These are phyloP conservation scores for Cyberlindnera bimundalis DNA, from an alignment of 805 yeast species.

Conservation along the genomic window DNA sequence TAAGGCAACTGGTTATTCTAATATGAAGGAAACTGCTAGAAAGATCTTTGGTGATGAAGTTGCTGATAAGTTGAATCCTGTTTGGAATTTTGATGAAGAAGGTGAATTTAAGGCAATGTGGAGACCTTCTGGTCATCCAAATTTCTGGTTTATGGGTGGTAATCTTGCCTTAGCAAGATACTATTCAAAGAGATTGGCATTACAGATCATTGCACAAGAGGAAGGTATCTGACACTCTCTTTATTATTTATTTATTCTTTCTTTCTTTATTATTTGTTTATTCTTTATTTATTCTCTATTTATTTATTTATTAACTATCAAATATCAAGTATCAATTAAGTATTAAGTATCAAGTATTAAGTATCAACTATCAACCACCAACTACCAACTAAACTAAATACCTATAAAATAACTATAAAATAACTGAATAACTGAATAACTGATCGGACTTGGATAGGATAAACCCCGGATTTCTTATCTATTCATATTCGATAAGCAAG, in stretches of 20 bases:
- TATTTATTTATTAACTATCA: background rate
- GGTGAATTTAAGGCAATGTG: constrained; percentile 40
- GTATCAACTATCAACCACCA: too few relatives aligned
- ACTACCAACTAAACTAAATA: too few relatives aligned
- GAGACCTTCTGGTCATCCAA: constrained; percentile 39
- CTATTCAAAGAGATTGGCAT: constrained; percentile 37
- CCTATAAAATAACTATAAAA: too few relatives aligned
- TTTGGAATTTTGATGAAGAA: constrained; percentile 42
- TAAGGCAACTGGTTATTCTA: constrained; percentile 43
- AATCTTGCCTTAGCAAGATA: constrained; percentile 38
- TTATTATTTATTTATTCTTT: constrained; percentile 10
- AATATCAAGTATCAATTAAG: too few relatives aligned
- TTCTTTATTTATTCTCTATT: background rate
- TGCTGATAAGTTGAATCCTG: constrained; percentile 35
- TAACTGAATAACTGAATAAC: too few relatives aligned
- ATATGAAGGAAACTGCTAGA: constrained; percentile 40
- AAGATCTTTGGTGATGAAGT: constrained; percentile 36
- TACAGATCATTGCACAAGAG: constrained; percentile 37
- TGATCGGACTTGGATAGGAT: too few relatives aligned
- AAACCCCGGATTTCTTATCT: too few relatives aligned
- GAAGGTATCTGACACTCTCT: too few relatives aligned
- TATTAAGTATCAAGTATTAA: too few relatives aligned
- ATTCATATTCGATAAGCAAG: too few relatives aligned
- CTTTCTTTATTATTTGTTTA: background rate
- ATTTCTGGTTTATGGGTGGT: constrained; percentile 42